phyloP scores from a whole-genome alignment of 225 moss, liverwort and hornwort genomes.

The Takakia lepidozioides region DNA sequence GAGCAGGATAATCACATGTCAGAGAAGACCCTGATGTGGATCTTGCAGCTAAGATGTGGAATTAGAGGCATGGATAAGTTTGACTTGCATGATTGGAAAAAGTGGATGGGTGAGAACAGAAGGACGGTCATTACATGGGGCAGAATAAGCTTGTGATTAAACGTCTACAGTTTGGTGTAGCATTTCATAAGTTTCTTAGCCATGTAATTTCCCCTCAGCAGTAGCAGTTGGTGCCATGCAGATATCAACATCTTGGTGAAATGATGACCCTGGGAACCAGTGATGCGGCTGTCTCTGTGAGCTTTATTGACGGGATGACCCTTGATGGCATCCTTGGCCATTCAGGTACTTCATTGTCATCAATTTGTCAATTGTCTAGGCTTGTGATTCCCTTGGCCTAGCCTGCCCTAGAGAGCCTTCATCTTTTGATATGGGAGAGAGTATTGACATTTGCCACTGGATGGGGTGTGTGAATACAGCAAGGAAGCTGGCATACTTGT shows the following conservation, averaged over 20 bases:
- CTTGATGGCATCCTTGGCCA: slow-evolving; percentile 89
- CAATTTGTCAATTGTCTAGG: background rate
- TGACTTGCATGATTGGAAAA: too few relatives aligned
- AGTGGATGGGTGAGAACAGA: too few relatives aligned
- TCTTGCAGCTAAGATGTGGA: too few relatives aligned
- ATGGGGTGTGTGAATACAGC: slow-evolving; percentile 31
- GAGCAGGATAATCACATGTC: too few relatives aligned
- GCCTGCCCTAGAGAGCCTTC: too few relatives aligned
- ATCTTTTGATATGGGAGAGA: background rate
- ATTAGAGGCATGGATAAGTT: too few relatives aligned
- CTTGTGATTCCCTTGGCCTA: background rate
- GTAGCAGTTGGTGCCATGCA: slow-evolving; percentile 21
- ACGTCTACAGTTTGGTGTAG: too few relatives aligned
- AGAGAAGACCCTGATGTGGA: too few relatives aligned
- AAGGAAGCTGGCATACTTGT: slow-evolving; percentile 91
- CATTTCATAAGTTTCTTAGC: too few relatives aligned
- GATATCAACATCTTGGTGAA: slow-evolving; percentile 95
- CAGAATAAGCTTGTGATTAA: too few relatives aligned
- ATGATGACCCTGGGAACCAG: slow-evolving; percentile 92
- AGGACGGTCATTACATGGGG: too few relatives aligned
- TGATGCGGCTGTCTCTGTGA: slow-evolving; percentile 71
- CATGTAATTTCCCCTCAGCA: too few relatives aligned
- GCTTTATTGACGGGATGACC: slow-evolving; percentile 73
- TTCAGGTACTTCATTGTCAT: slow-evolving; percentile 37
- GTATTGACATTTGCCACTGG: background rate